Conservation (phyloP, 2,329 filamentous ascomycete genomes). For the Nigrograna mackinnonii region DNA sequence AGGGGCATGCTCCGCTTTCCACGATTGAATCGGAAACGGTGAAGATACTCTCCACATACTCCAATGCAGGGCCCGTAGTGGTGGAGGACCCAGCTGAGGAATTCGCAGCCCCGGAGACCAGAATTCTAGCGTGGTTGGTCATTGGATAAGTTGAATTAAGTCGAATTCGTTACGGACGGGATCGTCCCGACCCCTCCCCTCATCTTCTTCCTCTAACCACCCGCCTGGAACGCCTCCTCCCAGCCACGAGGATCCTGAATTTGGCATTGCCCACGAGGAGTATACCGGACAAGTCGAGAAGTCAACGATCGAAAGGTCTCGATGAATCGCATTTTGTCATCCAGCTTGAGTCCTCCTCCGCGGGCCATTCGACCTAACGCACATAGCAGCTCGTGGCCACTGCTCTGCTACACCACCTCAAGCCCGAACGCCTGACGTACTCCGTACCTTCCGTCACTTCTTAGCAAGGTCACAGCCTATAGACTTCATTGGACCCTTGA, state of each 20-base stretch:
- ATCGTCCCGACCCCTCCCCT: constrained; percentile 6
- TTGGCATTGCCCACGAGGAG: constrained; percentile 3
- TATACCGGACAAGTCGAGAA: neutral
- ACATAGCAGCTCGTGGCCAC: neutral
- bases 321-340: neutral
- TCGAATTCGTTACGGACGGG: constrained; percentile 10
- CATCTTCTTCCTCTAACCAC: constrained; percentile 1
- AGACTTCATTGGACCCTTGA: no score
- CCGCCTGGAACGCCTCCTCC: constrained; percentile 6
- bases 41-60: no score
- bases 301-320: neutral
- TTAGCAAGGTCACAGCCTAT: no score
- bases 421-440: neutral
- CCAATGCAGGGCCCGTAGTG: no score
- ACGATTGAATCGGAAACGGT: neutral
- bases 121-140: constrained; percentile 9
- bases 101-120: neutral
- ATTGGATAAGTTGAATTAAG: constrained; percentile 9
- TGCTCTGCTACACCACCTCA: neutral
- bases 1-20: neutral
- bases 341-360: neutral
- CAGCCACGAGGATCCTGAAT: constrained; percentile 2
- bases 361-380: neutral
- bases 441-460: neutral
- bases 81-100: no score